Evolutionary conservation across 2,329 filamentous ascomycete genomes (phyloP).

Genomic region (Colletotrichum orchidophilum): DNA sequence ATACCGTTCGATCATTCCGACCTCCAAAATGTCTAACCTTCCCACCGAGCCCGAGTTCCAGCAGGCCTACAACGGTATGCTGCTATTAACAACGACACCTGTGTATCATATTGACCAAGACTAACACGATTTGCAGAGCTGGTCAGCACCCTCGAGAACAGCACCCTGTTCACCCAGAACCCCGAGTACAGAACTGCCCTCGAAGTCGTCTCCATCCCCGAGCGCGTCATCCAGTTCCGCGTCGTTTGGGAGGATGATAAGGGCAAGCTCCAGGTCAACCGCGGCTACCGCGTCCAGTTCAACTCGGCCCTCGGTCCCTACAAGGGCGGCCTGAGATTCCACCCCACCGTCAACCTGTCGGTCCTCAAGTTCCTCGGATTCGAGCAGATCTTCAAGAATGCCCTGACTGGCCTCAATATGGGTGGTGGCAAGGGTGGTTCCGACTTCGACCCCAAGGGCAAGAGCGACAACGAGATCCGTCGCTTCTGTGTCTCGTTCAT

Average conservation of each 20-base stretch:
- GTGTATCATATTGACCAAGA: neutral
- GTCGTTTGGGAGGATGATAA: constrained; percentile 97
- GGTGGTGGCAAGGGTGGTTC: constrained; percentile 97
- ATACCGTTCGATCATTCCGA: constrained; percentile 37
- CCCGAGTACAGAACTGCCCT: constrained; percentile 95
- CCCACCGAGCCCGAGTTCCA: constrained; percentile 95
- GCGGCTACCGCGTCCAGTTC: constrained; percentile 98
- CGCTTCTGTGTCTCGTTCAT: constrained; percentile 97
- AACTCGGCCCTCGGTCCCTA: constrained; percentile 97
- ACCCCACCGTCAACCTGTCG: constrained; percentile 81
- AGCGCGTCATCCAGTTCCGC: constrained; percentile 97
- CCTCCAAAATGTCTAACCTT: constrained; percentile 78
- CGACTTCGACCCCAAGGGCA: constrained; percentile 99
- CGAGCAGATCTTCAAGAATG: constrained; percentile 99
- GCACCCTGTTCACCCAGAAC: constrained; percentile 90
- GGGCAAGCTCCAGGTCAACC: constrained; percentile 89
- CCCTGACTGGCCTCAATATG: constrained; percentile 92
- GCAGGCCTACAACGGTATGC: constrained; percentile 93
- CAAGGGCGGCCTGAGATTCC: constrained; percentile 96
- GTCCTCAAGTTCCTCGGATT: constrained; percentile 96
- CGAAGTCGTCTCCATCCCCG: constrained; percentile 86
- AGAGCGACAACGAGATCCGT: constrained; percentile 96
- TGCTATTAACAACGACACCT: neutral
- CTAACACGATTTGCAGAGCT: constrained; percentile 73
- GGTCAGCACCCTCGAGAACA: constrained; percentile 92